phyloP scores from a whole-genome alignment of 2,329 filamentous ascomycete genomes.

The Neonectria sp. region DNA sequence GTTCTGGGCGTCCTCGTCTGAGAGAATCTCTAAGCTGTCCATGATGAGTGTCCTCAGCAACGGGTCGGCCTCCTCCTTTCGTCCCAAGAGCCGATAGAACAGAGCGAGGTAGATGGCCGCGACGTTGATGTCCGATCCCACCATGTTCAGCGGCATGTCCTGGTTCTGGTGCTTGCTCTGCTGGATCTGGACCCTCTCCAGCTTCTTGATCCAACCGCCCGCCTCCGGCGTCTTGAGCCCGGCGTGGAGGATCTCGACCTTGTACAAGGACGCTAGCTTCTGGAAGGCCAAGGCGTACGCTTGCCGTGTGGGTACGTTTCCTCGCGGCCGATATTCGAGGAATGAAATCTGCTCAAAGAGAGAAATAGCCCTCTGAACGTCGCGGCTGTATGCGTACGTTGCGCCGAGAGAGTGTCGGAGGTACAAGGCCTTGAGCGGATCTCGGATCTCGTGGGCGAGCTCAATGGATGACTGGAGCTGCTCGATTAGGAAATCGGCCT shows the following conservation, averaged over 20 bases:
- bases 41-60: conserved; percentile 53
- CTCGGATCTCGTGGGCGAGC: conserved; percentile 52
- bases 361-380: conserved; percentile 53
- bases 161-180: conserved; percentile 56
- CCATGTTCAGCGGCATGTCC: conserved; percentile 58
- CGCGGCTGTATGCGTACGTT: conserved; percentile 53
- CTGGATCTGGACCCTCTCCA: conserved; percentile 55
- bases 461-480: conserved; percentile 52
- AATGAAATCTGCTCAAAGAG: conserved; percentile 56
- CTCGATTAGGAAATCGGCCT: conserved; percentile 50
- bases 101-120: conserved; percentile 58
- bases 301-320: conserved; percentile 56
- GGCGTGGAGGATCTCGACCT: conserved; percentile 50
- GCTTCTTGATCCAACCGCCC: conserved; percentile 51
- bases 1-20: conserved; percentile 59
- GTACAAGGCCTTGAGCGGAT: conserved; percentile 56
- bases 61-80: conserved; percentile 44
- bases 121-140: conserved; percentile 59
- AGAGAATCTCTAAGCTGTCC: conserved; percentile 56
- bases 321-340: conserved; percentile 56
- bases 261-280: conserved; percentile 56
- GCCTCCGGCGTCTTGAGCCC: conserved; percentile 48
- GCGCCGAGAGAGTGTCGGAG: conserved; percentile 56
- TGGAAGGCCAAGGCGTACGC: conserved; percentile 59
- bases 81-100: conserved; percentile 53